Conservation (phyloP, 1,284 basidiomycete genomes). For the Tausonia pullulans region DNA sequence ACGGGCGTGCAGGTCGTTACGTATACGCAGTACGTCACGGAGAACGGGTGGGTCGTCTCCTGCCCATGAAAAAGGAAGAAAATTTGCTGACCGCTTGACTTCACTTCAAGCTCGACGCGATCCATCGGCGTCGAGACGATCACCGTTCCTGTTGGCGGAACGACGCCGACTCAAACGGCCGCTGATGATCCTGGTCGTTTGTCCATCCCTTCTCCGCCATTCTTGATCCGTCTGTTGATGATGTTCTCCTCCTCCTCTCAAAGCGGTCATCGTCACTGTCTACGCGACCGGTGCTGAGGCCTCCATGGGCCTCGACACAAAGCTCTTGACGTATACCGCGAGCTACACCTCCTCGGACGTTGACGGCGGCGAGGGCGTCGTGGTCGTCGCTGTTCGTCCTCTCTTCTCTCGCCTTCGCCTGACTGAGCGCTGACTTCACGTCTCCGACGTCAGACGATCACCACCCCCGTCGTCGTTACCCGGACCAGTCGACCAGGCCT, state of each 20-base stretch:
- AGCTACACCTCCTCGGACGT: too few species aligned
- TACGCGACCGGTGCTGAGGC: neutral
- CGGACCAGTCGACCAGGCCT: too few species aligned
- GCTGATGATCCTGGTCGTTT: neutral
- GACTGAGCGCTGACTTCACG: too few species aligned
- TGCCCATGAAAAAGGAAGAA: neutral
- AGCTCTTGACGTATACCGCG: too few species aligned
- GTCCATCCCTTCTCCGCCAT: neutral
- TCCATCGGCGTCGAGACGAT: neutral
- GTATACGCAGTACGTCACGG: neutral
- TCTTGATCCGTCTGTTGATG: neutral
- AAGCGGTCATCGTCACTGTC: neutral
- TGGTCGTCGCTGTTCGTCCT: too few species aligned
- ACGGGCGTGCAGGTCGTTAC: conserved; percentile 5
- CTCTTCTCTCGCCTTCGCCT: too few species aligned
- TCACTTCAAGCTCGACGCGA: neutral
- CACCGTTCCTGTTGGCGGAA: neutral
- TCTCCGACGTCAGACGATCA: too few species aligned
- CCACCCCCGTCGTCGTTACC: too few species aligned
- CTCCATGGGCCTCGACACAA: too few species aligned
- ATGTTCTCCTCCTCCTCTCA: neutral
- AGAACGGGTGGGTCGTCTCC: neutral
- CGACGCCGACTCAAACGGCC: neutral
- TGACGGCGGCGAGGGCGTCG: too few species aligned
- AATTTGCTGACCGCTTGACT: neutral